Evolutionary conservation across 805 yeast genomes (phyloP).

Genomic region (Metschnikowia lachancei): DNA sequence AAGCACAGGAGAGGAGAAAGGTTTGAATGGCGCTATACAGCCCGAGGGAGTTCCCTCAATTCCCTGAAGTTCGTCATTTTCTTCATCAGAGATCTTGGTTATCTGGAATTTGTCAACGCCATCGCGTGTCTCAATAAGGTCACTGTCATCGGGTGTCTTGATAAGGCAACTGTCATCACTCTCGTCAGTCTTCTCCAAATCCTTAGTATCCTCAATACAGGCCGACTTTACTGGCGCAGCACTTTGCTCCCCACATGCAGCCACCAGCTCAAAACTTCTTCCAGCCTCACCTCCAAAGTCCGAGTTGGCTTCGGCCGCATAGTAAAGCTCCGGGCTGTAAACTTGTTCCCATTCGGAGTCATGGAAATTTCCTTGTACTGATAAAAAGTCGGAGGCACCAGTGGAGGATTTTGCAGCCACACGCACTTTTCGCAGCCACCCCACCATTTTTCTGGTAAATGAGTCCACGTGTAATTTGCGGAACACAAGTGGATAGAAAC

Average conservation of each 20-base stretch:
- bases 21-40: too few relatives aligned
- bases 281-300: not conserved
- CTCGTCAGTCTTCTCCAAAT: too few relatives aligned
- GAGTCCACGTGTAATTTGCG: not conserved
- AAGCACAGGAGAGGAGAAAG: too few relatives aligned
- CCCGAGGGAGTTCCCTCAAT: too few relatives aligned
- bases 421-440: conserved; percentile 6
- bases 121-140: too few relatives aligned
- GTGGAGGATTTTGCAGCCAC: conserved; percentile 1
- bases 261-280: not conserved
- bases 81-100: too few relatives aligned
- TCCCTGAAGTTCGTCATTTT: too few relatives aligned
- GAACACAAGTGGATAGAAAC: not conserved
- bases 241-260: not conserved
- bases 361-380: not conserved
- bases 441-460: not conserved
- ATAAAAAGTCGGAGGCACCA: not conserved
- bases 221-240: not conserved
- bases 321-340: not conserved
- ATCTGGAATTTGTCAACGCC: too few relatives aligned
- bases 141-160: too few relatives aligned
- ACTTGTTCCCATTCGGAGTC: not conserved
- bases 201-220: too few relatives aligned
- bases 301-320: not conserved
- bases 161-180: too few relatives aligned